Evolutionary conservation across 257 asterid species (phyloP).

Genomic region (Henckelia pumila): DNA sequence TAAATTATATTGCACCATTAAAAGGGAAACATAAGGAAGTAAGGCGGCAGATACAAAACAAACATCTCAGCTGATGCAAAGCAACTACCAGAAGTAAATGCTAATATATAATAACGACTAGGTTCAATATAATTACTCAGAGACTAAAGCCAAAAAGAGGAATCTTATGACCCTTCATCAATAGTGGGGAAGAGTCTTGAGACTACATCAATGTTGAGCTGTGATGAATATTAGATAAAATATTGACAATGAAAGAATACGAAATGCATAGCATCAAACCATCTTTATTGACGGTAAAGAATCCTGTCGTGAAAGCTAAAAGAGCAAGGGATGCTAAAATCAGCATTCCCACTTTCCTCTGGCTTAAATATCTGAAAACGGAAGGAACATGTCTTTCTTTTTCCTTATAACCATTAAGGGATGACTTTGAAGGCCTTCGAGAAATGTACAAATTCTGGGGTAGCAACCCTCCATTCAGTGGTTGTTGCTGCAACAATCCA

Average conservation of each 20-base stretch:
- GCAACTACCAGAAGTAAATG: conserved; percentile 6
- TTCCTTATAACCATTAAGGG: conserved; percentile 56
- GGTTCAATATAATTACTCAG: conserved; percentile 8
- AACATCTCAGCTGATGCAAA: conserved; percentile 5
- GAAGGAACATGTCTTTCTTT: conserved; percentile 53
- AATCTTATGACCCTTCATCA: conserved; percentile 5
- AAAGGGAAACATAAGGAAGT: not conserved
- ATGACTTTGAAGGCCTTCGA: conserved; percentile 67
- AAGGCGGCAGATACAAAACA: not conserved
- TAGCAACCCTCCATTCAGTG: conserved; percentile 66
- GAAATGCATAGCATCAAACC: conserved; percentile 19
- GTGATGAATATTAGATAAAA: not conserved
- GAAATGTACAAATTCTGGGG: conserved; percentile 35
- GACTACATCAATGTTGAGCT: conserved; percentile 5
- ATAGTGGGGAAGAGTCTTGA: conserved; percentile 2
- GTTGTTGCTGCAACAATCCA: conserved; percentile 67
- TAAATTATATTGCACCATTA: not conserved
- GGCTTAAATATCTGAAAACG: conserved; percentile 52
- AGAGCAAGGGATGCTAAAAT: conserved; percentile 56
- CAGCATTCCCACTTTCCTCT: conserved; percentile 80
- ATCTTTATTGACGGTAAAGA: conserved; percentile 71
- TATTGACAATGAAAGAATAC: not conserved
- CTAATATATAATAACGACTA: not conserved
- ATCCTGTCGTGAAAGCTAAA: conserved; percentile 59
- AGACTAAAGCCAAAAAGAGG: conserved; percentile 7